phyloP scores from a whole-genome alignment of 2,329 filamentous ascomycete genomes.

The Chrysoporthe austroafricana region DNA sequence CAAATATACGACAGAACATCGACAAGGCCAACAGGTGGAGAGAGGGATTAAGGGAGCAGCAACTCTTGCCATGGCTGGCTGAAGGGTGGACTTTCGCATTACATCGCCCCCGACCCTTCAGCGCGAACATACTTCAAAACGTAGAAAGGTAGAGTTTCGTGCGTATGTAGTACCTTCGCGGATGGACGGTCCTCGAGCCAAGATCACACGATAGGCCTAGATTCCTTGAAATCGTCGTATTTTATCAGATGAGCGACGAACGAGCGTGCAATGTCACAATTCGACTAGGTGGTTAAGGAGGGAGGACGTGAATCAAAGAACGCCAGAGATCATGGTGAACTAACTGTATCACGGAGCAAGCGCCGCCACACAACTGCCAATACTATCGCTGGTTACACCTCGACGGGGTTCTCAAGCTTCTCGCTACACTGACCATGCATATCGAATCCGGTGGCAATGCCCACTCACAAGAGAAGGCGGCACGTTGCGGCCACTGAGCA shows the following conservation, averaged over 20 bases:
- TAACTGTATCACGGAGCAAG: too few species aligned
- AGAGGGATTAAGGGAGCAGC: background rate
- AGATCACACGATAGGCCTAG: background rate
- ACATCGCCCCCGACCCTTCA: background rate
- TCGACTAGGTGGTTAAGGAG: slow-evolving; percentile 15
- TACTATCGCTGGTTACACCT: background rate
- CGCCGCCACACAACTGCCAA: too few species aligned
- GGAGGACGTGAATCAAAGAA: slow-evolving; percentile 5
- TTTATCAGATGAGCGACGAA: background rate
- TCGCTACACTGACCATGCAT: slow-evolving; percentile 20
- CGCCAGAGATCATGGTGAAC: too few species aligned
- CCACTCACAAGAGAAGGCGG: background rate
- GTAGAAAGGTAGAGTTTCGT: too few species aligned
- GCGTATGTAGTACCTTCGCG: too few species aligned
- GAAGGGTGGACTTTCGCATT: background rate
- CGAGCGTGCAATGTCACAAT: background rate
- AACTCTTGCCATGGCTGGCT: background rate
- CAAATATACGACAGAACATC: slow-evolving; percentile 3
- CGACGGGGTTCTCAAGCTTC: background rate
- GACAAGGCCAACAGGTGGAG: background rate
- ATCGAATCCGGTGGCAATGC: background rate
- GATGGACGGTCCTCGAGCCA: too few species aligned
- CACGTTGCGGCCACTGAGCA: background rate
- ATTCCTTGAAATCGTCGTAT: background rate
- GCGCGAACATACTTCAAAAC: too few species aligned